phyloP scores from a whole-genome alignment of 2,329 filamentous ascomycete species.

The Epichloe bromicola region DNA sequence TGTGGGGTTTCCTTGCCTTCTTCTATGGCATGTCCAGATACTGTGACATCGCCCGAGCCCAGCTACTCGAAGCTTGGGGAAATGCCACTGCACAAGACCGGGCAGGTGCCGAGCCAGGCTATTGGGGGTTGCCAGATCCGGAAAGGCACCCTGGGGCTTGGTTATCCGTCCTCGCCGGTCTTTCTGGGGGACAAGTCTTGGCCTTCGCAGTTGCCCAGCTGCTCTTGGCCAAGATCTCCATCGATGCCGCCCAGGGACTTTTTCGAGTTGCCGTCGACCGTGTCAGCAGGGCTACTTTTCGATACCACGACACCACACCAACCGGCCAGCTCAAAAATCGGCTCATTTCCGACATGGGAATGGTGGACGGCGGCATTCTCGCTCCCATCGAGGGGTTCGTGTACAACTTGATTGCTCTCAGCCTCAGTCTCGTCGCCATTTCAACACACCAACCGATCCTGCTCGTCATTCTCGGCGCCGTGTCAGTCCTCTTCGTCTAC shows the following conservation, averaged over 20 bases:
- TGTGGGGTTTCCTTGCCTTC: slow-evolving; percentile 55
- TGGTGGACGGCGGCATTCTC: slow-evolving; percentile 77
- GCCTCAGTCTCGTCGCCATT: slow-evolving; percentile 64
- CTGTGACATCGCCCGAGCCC: slow-evolving; percentile 53
- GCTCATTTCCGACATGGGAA: slow-evolving; percentile 79
- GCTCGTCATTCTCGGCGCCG: slow-evolving; percentile 53
- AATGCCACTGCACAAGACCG: slow-evolving; percentile 32
- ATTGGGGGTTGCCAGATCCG: slow-evolving; percentile 44
- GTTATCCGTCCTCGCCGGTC: slow-evolving; percentile 55
- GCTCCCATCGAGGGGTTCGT: slow-evolving; percentile 58
- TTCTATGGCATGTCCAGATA: slow-evolving; percentile 52
- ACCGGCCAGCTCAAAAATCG: slow-evolving; percentile 86
- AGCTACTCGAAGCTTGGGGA: slow-evolving; percentile 81
- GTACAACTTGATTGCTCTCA: slow-evolving; percentile 57
- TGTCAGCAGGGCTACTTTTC: slow-evolving; percentile 70
- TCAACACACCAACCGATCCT: slow-evolving; percentile 67
- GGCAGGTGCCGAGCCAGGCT: slow-evolving; percentile 1
- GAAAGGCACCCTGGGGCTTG: slow-evolving; percentile 56
- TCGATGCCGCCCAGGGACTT: slow-evolving; percentile 61
- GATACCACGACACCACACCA: slow-evolving; percentile 84
- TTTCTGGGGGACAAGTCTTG: slow-evolving; percentile 49
- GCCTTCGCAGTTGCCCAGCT: slow-evolving; percentile 49
- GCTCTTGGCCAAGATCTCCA: slow-evolving; percentile 64
- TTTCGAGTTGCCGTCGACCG: slow-evolving; percentile 60
- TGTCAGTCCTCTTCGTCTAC: slow-evolving; percentile 56